phyloP scores from a whole-genome alignment of 768 basidiomycete species.

The Rhizopogon vesiculosus region DNA sequence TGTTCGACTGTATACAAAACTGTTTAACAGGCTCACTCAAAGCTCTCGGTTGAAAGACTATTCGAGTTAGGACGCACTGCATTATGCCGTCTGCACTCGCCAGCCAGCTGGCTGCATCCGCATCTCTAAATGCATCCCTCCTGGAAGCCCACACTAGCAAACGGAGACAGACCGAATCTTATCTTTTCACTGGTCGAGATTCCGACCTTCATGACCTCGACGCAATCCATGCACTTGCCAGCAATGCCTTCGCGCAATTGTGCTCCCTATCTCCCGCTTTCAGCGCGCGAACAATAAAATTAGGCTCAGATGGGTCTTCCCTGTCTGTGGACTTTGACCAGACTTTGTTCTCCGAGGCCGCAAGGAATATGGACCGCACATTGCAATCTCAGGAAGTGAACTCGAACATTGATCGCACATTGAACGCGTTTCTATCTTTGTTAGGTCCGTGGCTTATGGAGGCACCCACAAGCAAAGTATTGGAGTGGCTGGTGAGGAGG shows the following conservation, averaged over 20 bases:
- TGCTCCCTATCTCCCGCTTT: slow-evolving; percentile 55
- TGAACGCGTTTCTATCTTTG: slow-evolving; percentile 60
- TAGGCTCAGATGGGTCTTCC: slow-evolving; percentile 12
- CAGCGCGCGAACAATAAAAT: slow-evolving; percentile 9
- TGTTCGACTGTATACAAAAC: no score
- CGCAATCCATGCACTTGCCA: slow-evolving; percentile 74
- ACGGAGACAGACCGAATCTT: slow-evolving; percentile 68
- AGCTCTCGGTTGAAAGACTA: no score
- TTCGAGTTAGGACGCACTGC: neutral
- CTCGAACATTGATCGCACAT: slow-evolving; percentile 52
- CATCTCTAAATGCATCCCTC: slow-evolving; percentile 74
- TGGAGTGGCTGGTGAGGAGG: slow-evolving; percentile 93
- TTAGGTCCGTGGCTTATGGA: slow-evolving; percentile 83
- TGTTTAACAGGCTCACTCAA: no score
- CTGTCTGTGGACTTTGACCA: slow-evolving; percentile 50
- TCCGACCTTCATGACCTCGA: slow-evolving; percentile 87
- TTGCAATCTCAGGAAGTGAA: slow-evolving; percentile 61
- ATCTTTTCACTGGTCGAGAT: slow-evolving; percentile 81
- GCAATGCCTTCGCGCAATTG: slow-evolving; percentile 75
- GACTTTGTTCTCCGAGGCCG: slow-evolving; percentile 73
- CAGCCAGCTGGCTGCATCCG: slow-evolving; percentile 69
- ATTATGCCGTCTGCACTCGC: slow-evolving; percentile 71
- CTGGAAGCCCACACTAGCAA: slow-evolving; percentile 57
- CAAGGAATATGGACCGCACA: slow-evolving; percentile 75
- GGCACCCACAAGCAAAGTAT: slow-evolving; percentile 69